Evolutionary conservation across 306 rosid species (phyloP), one percentile per base, ranked within the genome.

Genomic region (Casuarina equisetifolia): DNA sequence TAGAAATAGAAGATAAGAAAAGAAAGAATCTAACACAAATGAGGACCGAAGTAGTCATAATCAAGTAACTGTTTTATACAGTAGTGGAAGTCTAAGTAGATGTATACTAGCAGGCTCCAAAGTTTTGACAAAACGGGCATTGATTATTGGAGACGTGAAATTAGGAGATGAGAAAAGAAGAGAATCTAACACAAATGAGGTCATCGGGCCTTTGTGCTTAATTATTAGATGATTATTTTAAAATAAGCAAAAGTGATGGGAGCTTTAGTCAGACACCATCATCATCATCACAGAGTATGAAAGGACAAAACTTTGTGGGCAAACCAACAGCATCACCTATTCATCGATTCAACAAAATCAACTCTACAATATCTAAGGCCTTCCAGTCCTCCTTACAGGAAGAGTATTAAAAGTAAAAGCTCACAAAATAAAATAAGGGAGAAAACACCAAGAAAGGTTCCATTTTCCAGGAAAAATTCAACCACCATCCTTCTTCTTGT

Each of bases 271-370:
- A 81, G 53, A 73, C 62, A 68, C 39, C 44, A 57, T 43, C 44
- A 57, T 35, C 53, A 74, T 74, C 80, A 83, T 35, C 66, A 51
- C 69, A 64, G 82, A 72, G 55, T 66, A 62, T 58, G n/a, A 64
- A 83, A 75, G 73, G 69, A 58, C 80, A 76, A 82, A 87, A 79
- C 76, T 69, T 62, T 80, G 66, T 59, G 81, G 85, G 80, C 83
- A 75, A 46, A 78, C 52, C 78, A 78, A 80, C 84, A 73, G 43
- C 71, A 52, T 81, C 79, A 77, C 68, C 77, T 49, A 52, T 78
- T 54, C 73, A 82, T 72, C 80, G 82, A 74, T 86, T 83, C 83
- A 83, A 79, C 84, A 81, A 85, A 89, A 76, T 74, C 63, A 80
- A 43, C 81, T 83, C 78, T 84, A 71, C 83, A 61, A 51, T 64